phyloP scores from a whole-genome alignment of 495 filamentous ascomycete genomes.

The Achaetomiella virescens region DNA sequence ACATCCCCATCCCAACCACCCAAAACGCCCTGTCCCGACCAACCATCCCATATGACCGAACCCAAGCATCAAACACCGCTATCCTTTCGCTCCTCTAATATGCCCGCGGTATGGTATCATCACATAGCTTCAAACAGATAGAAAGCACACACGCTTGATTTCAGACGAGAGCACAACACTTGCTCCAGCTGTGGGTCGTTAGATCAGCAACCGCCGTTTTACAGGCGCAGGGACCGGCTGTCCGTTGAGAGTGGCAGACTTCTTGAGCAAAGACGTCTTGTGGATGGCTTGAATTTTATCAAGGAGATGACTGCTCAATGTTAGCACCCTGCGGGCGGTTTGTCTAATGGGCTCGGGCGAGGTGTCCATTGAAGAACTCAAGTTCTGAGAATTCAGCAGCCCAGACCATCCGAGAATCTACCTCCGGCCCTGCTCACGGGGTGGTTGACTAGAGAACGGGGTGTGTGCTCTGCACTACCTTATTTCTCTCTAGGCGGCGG shows the following conservation, averaged over 20 bases:
- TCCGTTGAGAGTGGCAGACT: conserved; percentile 22
- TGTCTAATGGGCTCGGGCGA: not conserved
- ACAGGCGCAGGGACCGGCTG: conserved; percentile 28
- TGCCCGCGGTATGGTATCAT: too few species aligned
- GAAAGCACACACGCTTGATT: not conserved
- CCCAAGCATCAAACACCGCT: too few species aligned
- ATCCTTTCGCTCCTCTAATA: too few species aligned
- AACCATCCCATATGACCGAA: too few species aligned
- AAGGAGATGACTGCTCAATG: conserved; percentile 34
- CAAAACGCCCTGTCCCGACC: too few species aligned
- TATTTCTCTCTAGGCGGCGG: not conserved
- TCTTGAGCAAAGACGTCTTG: conserved; percentile 22
- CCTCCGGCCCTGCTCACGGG: not conserved
- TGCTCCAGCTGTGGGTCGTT: not conserved
- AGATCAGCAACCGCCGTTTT: conserved; percentile 33
- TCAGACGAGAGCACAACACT: not conserved
- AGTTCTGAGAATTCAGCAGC: not conserved
- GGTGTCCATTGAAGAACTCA: not conserved
- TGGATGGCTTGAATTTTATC: conserved; percentile 39
- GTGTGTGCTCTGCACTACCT: not conserved
- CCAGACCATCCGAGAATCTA: not conserved
- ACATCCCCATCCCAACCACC: too few species aligned
- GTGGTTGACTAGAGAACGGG: not conserved
- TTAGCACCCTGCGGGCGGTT: conserved; percentile 14
- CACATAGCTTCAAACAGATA: too few species aligned